These are phyloP conservation scores for Hericium rajendrae DNA, from an alignment of 768 basidiomycete species.

Conservation along the genomic window DNA sequence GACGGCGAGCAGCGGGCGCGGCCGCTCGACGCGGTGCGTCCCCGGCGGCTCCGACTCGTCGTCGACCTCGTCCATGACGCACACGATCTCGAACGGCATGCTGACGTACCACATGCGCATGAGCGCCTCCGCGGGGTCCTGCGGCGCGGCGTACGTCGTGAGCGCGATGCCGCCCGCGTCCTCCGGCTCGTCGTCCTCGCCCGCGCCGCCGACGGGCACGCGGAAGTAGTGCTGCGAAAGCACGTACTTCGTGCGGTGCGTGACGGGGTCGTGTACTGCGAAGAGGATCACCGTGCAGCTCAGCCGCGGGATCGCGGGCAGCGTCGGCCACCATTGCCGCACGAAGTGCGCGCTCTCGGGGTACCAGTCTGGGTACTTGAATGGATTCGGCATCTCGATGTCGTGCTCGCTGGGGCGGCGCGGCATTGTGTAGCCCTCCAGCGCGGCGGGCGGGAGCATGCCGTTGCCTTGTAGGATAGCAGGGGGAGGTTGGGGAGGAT, in stretches of 20 bases:
- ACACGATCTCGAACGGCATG: constrained; percentile 59
- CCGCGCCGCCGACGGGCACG: constrained; percentile 42
- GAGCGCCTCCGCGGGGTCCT: constrained; percentile 38
- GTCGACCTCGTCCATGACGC: constrained; percentile 36
- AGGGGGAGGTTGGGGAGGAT: background rate
- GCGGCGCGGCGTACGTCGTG: background rate
- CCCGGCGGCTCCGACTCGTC: constrained; percentile 20
- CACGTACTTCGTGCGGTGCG: constrained; percentile 51
- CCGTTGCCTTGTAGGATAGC: background rate
- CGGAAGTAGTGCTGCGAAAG: constrained; percentile 71
- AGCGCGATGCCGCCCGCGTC: background rate
- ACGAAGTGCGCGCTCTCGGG: constrained; percentile 72
- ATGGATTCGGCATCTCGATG: constrained; percentile 37
- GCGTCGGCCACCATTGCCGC: constrained; percentile 72
- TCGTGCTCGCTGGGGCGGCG: background rate
- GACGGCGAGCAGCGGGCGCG: constrained; percentile 67
- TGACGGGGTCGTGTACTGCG: constrained; percentile 49
- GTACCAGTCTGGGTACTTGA: constrained; percentile 58
- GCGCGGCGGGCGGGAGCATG: background rate
- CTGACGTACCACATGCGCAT: constrained; percentile 66
- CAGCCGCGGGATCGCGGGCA: constrained; percentile 51
- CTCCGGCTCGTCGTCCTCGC: background rate
- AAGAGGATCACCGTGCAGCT: constrained; percentile 68
- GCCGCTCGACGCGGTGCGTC: constrained; percentile 28
- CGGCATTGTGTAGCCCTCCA: background rate